A percentile compares a stretch with the other conserved stretches of the same genome.
phyloP scores from a whole-genome alignment of 345 rosid species.

The Conringia planisiliqua region DNA sequence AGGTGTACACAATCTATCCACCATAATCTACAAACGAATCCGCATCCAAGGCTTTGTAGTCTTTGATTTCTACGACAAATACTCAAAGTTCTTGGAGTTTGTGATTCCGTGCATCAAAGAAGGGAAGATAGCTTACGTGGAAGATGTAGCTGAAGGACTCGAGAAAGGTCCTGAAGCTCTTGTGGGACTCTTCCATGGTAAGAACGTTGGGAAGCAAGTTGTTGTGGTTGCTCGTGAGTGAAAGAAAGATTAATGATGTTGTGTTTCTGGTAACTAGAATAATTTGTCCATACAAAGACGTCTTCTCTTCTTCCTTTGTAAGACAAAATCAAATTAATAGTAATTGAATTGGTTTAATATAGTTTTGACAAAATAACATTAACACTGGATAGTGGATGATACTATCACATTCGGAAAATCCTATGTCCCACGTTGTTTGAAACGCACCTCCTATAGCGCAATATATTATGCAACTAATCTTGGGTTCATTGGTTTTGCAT shows the following conservation, averaged over 20 bases:
- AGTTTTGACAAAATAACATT: background rate
- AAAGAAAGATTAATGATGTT: background rate
- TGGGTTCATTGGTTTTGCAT: constrained; percentile 10
- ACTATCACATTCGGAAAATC: background rate
- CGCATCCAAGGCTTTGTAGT: constrained; percentile 40
- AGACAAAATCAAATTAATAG: background rate
- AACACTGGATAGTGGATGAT: background rate
- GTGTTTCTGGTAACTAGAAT: background rate
- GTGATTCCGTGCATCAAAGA: constrained; percentile 39
- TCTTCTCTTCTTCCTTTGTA: background rate
- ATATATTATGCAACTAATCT: background rate
- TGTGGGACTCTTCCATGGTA: constrained; percentile 50
- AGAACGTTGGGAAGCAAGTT: constrained; percentile 58
- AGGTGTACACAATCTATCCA: constrained; percentile 32
- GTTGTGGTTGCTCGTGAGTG: constrained; percentile 32
- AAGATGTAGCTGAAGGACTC: constrained; percentile 56
- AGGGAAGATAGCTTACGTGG: constrained; percentile 52
- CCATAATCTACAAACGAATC: constrained; percentile 29
- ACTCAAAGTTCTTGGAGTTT: constrained; percentile 40
- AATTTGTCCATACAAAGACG: background rate
- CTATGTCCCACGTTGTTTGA: background rate
- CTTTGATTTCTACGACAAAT: constrained; percentile 43
- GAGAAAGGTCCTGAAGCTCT: constrained; percentile 54
- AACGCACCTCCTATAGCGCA: background rate
- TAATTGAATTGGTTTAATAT: background rate